phyloP scores from a whole-genome alignment of 2,329 filamentous ascomycete genomes.

The Pseudogymnoascus sp. region DNA sequence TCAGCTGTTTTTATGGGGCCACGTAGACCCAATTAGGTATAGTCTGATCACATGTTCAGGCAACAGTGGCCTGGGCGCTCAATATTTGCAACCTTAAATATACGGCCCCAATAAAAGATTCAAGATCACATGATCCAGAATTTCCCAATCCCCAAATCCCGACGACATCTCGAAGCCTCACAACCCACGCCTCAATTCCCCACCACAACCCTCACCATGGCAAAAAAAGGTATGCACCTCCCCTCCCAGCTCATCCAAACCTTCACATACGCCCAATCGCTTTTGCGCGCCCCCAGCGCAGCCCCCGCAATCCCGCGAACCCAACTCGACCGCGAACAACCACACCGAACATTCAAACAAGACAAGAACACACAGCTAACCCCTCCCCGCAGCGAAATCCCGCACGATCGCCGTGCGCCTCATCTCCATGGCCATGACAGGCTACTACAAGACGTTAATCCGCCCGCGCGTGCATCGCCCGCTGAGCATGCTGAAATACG shows the following conservation, averaged over 20 bases:
- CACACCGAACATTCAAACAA: background rate
- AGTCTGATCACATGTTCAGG: background rate
- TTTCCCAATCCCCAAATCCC: background rate
- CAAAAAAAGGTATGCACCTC: conserved; percentile 39
- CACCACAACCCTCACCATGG: conserved; percentile 29
- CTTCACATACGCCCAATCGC: too few species aligned
- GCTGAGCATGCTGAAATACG: conserved; percentile 97
- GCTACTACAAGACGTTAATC: conserved; percentile 88
- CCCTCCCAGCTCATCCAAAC: too few species aligned
- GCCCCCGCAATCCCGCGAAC: too few species aligned
- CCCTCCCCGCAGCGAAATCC: conserved; percentile 52
- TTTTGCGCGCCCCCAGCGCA: too few species aligned
- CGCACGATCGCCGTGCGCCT: conserved; percentile 90
- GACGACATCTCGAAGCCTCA: background rate
- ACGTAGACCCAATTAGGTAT: background rate
- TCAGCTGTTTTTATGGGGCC: background rate
- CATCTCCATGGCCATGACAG: conserved; percentile 97
- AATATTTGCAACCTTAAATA: background rate
- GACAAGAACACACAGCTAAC: background rate
- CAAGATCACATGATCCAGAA: background rate
- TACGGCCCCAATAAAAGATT: background rate
- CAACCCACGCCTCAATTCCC: background rate
- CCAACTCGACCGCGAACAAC: background rate
- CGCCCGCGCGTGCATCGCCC: conserved; percentile 75
- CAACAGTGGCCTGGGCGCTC: background rate